Conservation (phyloP, 2,329 filamentous ascomycete species). For the Thermothelomyces thermophilus region DNA sequence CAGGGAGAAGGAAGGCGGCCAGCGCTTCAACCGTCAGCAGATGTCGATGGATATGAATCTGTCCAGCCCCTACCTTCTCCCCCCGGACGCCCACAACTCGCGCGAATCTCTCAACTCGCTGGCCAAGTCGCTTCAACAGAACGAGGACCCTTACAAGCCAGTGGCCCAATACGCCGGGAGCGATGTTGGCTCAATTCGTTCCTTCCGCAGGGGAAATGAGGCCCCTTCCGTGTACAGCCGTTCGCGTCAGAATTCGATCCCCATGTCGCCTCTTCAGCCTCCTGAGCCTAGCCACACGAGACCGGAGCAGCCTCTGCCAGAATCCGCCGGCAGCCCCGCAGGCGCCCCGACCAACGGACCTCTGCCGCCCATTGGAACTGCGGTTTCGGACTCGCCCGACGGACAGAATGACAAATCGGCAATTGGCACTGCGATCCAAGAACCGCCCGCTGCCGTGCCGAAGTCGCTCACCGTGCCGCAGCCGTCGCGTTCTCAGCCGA, state of each 20-base stretch:
- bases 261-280: conserved; percentile 34
- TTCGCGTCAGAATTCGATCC: conserved; percentile 41
- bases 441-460: conserved; percentile 21
- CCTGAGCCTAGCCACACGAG: conserved; percentile 26
- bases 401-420: conserved; percentile 16
- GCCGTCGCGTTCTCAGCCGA: conserved; percentile 18
- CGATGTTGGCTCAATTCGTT: conserved; percentile 51
- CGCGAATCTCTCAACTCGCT: conserved; percentile 82
- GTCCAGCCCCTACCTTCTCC: conserved; percentile 86
- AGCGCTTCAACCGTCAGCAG: conserved; percentile 43
- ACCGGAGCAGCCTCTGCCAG: conserved; percentile 9
- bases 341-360: conserved; percentile 11
- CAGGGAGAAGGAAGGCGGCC: conserved; percentile 47
- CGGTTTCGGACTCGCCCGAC: conserved; percentile 16
- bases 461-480: conserved; percentile 13
- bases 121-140: conserved; percentile 64
- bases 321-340: not conserved
- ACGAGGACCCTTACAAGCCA: conserved; percentile 78
- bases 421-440: conserved; percentile 15
- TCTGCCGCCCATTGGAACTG: conserved; percentile 8
- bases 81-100: conserved; percentile 70
- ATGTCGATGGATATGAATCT: conserved; percentile 69
- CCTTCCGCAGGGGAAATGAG: conserved; percentile 38
- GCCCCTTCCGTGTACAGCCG: conserved; percentile 43
- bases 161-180: conserved; percentile 50